phyloP scores from a whole-genome alignment of 441 rosid genomes.

The Raphanus hybrid region DNA sequence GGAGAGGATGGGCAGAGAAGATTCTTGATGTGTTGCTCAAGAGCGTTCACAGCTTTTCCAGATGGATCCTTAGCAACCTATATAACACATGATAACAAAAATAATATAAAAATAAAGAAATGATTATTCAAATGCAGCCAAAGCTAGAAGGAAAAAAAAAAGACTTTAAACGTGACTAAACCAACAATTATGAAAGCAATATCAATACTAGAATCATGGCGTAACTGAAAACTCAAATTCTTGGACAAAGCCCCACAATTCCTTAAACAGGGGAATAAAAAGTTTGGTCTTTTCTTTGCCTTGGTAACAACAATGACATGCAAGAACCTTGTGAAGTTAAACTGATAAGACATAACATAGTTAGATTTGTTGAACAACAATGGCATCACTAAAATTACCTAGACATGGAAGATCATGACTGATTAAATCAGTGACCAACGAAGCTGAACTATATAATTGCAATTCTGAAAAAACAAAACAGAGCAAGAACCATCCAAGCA shows the following conservation, averaged over 20 bases:
- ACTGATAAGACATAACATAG: constrained; percentile 7
- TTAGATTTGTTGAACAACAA: constrained; percentile 14
- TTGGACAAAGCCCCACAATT: constrained; percentile 10
- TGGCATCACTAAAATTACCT: not conserved
- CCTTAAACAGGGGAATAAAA: not conserved
- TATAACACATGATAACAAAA: constrained; percentile 13
- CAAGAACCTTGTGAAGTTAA: constrained; percentile 31
- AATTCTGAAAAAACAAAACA: constrained; percentile 3
- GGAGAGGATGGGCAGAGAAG: constrained; percentile 73
- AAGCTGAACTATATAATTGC: not conserved
- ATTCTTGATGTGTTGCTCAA: constrained; percentile 94
- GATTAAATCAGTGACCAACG: not conserved
- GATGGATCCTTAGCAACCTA: constrained; percentile 83
- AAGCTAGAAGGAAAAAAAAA: not conserved
- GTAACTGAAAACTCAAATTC: constrained; percentile 33
- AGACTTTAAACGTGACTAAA: constrained; percentile 35
- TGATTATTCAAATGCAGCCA: constrained; percentile 25
- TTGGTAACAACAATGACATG: constrained; percentile 28
- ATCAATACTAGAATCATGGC: constrained; percentile 32
- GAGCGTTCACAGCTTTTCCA: constrained; percentile 86
- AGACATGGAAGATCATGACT: constrained; percentile 5
- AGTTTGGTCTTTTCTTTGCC: not conserved
- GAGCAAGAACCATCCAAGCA: constrained; percentile 16
- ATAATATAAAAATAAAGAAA: too few species aligned
- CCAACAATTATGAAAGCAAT: constrained; percentile 26